phyloP scores from a whole-genome alignment of 2,329 filamentous ascomycete genomes.

The Penicillium frequentans region DNA sequence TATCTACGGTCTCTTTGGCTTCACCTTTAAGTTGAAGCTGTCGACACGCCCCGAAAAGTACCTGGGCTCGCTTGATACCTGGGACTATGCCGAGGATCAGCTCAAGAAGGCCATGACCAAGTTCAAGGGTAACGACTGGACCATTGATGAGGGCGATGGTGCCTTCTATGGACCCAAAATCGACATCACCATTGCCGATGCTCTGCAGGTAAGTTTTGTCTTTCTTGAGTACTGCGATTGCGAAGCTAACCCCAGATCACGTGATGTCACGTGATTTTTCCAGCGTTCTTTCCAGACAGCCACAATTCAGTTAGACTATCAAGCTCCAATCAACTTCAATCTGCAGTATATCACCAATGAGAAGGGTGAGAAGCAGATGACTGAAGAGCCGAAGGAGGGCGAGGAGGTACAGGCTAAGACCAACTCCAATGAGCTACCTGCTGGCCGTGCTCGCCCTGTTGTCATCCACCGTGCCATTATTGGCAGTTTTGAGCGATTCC shows the following conservation, averaged over 20 bases:
- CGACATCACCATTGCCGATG: constrained; percentile 82
- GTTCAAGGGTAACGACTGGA: constrained; percentile 77
- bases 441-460: constrained; percentile 50
- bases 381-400: background rate
- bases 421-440: constrained; percentile 36
- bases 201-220: too few relatives aligned
- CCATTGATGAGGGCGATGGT: constrained; percentile 89
- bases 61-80: constrained; percentile 81
- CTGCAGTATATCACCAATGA: constrained; percentile 82
- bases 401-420: constrained; percentile 50
- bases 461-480: constrained; percentile 55
- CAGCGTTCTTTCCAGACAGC: too few relatives aligned
- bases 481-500: constrained; percentile 53
- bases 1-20: constrained; percentile 80
- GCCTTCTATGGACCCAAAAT: constrained; percentile 99
- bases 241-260: too few relatives aligned
- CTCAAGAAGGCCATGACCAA: constrained; percentile 76
- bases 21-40: constrained; percentile 90
- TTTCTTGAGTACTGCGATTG: too few relatives aligned
- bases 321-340: constrained; percentile 80
- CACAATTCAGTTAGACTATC: constrained; percentile 67
- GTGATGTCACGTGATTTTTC: too few relatives aligned
- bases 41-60: constrained; percentile 89
- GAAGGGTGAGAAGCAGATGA: constrained; percentile 26
- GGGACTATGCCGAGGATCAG: constrained; percentile 83